Base-by-base conservation (phyloP, 2,329 filamentous ascomycete species). In the Berkeleyomyces basicola region DNA sequence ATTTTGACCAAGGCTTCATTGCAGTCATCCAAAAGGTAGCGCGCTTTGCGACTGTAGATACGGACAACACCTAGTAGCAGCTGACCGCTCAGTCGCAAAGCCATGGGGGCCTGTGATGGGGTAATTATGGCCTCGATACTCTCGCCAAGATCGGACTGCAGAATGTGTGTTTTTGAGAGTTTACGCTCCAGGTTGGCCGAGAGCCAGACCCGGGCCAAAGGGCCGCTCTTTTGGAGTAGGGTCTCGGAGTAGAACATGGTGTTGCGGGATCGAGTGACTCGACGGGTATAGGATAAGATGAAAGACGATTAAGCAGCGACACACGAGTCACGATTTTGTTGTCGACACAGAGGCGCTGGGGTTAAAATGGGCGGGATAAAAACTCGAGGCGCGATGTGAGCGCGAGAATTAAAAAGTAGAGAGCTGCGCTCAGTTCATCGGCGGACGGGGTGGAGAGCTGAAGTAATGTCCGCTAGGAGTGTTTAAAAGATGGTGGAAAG, bases 181-280 rank as follows among this genome's bases (percentile, higher is more conserved):
- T 97, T 99, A 79, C 92, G 90, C 82, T 97, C 93, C 67, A 97
- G 81, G 75, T 97, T 99, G 77, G 93, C 90, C 40, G 93, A 96
- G 66, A 97, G 83, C 93, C 93, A 99, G 77, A 97, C 91, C 72
- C 90, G 89, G 76, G 93, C 93, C 79, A 99, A 77, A 71, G 93
- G 92, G 78, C 93, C 93, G 69, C 90, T 96, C 85, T 96, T 96
- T 73, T 91, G 90, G 70, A 99, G 83, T 65, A 99, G 83, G 62
- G 90, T 90, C 78, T 96, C 90, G 61, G 93, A 96, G 75, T 96
- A 97, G 77, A 99, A 99, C 93, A 99, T 99, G 72, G 71, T 77
- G 75, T 63, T 66, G 69, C 39, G 40, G 11, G 6, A 55, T 55
- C 3, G 10, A 37, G 44, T 14, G 7, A 44, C 14, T 14, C 10